These are phyloP conservation scores for Pyrus pyrifolia DNA, from an alignment of 306 rosid genomes.

Conservation along the genomic window DNA sequence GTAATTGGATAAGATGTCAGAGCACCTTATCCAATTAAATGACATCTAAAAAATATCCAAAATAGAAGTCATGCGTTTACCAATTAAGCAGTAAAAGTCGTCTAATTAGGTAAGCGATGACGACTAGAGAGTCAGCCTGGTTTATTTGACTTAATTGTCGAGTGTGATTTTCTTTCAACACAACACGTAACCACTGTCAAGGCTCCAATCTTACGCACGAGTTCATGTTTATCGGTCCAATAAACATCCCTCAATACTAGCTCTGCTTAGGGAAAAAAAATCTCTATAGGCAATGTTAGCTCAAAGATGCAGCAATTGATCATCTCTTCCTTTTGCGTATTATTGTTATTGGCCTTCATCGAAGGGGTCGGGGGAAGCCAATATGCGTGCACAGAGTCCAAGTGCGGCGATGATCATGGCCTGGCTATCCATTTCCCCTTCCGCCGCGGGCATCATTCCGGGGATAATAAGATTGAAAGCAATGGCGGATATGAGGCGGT, in stretches of 20 bases:
- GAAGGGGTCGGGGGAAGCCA: not conserved
- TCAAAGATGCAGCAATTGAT: not conserved
- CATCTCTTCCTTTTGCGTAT: not conserved
- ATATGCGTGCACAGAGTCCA: slow-evolving; percentile 6
- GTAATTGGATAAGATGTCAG: too few relatives aligned
- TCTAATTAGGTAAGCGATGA: not conserved
- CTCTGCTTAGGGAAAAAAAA: not conserved
- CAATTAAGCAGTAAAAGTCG: not conserved
- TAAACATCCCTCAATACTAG: not conserved
- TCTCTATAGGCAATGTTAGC: not conserved
- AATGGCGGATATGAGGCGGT: not conserved
- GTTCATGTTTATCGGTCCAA: not conserved
- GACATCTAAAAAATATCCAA: too few relatives aligned
- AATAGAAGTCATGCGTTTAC: not conserved
- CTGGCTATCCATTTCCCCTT: slow-evolving; percentile 28
- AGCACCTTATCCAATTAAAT: not conserved
- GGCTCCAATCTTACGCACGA: not conserved
- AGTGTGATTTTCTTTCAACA: not conserved
- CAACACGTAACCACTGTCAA: too few relatives aligned
- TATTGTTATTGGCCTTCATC: slow-evolving; percentile 1
- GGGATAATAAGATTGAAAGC: slow-evolving; percentile 11
- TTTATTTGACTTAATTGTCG: not conserved
- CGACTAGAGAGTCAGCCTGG: not conserved
- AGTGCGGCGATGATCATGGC: slow-evolving; percentile 13
- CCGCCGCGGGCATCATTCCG: slow-evolving; percentile 2